phyloP scores from a whole-genome alignment of 1,139 yeast species.

The Diutina pseudorugosa region DNA sequence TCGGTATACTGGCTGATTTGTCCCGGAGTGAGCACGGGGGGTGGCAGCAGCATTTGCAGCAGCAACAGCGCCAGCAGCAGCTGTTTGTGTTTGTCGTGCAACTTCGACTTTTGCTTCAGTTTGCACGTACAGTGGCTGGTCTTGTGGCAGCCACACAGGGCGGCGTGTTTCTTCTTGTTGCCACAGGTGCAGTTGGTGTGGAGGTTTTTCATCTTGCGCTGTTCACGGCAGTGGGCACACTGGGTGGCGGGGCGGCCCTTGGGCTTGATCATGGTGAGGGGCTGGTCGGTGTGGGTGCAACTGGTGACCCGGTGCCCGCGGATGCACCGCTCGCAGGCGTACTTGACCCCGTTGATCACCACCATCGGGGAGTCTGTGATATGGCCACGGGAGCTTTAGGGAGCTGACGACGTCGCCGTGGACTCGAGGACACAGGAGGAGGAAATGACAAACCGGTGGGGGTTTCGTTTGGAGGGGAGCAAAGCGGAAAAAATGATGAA shows the following conservation, averaged over 20 bases:
- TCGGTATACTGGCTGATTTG: neutral
- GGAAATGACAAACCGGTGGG: neutral
- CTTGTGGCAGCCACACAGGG: slow-evolving; percentile 45
- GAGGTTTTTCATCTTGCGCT: slow-evolving; percentile 54
- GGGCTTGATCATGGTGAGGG: slow-evolving; percentile 84
- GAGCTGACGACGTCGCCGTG: neutral
- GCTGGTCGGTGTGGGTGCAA: slow-evolving; percentile 86
- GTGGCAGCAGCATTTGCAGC: neutral
- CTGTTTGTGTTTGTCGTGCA: neutral
- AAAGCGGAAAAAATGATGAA: neutral
- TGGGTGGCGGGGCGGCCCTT: slow-evolving; percentile 94
- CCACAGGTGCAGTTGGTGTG: slow-evolving; percentile 74
- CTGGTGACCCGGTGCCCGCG: slow-evolving; percentile 93
- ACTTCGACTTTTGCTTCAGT: slow-evolving; percentile 13
- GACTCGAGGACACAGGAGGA: neutral
- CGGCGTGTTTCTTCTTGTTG: slow-evolving; percentile 36
- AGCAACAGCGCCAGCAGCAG: neutral
- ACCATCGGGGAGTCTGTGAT: slow-evolving; percentile 48
- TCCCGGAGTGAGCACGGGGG: neutral
- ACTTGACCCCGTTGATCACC: slow-evolving; percentile 78
- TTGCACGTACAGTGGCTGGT: slow-evolving; percentile 52
- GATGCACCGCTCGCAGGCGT: slow-evolving; percentile 93
- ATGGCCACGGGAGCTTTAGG: neutral
- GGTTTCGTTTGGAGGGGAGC: neutral
- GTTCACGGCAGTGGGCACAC: slow-evolving; percentile 78